Evolutionary conservation across 2,329 filamentous ascomycete species (phyloP), one percentile per base, ranked within the genome.

Genomic region (Xylariales sp.): DNA sequence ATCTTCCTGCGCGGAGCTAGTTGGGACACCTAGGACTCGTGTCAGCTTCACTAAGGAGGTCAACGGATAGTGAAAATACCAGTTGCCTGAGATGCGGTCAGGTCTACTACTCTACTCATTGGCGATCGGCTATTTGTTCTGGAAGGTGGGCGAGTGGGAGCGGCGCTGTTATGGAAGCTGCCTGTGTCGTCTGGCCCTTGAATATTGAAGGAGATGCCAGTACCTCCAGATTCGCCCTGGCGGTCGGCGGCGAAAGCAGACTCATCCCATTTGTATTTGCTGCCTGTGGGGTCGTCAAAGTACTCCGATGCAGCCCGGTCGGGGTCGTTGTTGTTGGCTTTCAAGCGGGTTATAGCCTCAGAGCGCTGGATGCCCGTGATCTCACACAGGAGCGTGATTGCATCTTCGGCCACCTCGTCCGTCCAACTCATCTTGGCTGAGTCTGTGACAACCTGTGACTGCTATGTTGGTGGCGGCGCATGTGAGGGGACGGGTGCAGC

Each of bases 61-160:
- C n/a, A n/a, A n/a, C n/a, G n/a, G n/a, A n/a, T n/a, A n/a, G n/a
- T n/a, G n/a, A n/a, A 49, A 55, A 44, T 66, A 70, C 66, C 67
- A 46, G 66, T 55, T 45, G 60, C 56, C 37, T 66, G 60, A 37
- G 59, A 57, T 18, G 62, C 57, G 40, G 63, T 62, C 61, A 70
- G 69, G 37, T 77, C 70, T 46, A 69, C 60, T 44, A 74, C 60
- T 48, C 62, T 72, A 54, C 69, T 65, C 41, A 80, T 54, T 7
- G 78, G 77, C 23, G 78, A 81, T 50, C 67, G 68, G 45, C 71
- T 71, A 42, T 73, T 74, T 30, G 72, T 66, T 56, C 78, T 65
- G 16, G 79, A 83, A 2, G 79, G 79, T n/a, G 79, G 79, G 40
- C 78, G 68, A 14, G 79, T 81, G 0, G 76, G 74, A 5, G 73